Evolutionary conservation across 768 basidiomycete genomes (phyloP), one percentile per base, ranked within the genome.

Genomic region (Postia placenta): DNA sequence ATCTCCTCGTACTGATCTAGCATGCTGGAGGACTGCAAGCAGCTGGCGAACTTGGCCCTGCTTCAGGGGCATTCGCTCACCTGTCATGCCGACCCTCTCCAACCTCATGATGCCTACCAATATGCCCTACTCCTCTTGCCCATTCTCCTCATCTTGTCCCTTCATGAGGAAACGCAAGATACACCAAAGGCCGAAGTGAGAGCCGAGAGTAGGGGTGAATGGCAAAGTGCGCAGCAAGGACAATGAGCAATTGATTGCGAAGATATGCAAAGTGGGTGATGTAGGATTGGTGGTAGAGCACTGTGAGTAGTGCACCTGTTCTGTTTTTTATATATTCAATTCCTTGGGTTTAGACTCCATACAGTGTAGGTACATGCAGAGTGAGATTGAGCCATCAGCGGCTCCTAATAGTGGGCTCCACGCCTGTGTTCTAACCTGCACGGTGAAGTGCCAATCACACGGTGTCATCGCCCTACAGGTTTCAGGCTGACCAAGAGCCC

Each of bases 261-360:
- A 78, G 55, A 56, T 48, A 35, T 48, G 49, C 44, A 71, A 76
- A 39, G 74, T 74, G 3, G 79, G 83, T n/a, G 87, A 91, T 60
- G 80, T 83, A 1, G 80, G 75, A 1, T 77, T 83, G 41, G 86
- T 92, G 30, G 78, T 86, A 15, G 68, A 85, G 33, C 91, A 92
- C 63, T 92, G 90, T 85, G 59, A 60, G 84, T 76, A n/a, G 9
- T 15, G 30, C 9, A 33, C 7, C 15, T 15, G 7, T 15, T n/a
- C n/a, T n/a, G n/a, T n/a, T n/a, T n/a, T n/a, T n/a, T n/a, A n/a
- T n/a, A n/a, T n/a, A n/a, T n/a, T n/a, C n/a, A n/a, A n/a, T n/a
- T n/a, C n/a, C n/a, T n/a, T n/a, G n/a, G n/a, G n/a, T n/a, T n/a
- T n/a, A n/a, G n/a, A n/a, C n/a, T n/a, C n/a, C n/a, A n/a, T n/a